Evolutionary conservation across 257 asterid genomes (phyloP).

Genomic region (Ligustrum vulgare): DNA sequence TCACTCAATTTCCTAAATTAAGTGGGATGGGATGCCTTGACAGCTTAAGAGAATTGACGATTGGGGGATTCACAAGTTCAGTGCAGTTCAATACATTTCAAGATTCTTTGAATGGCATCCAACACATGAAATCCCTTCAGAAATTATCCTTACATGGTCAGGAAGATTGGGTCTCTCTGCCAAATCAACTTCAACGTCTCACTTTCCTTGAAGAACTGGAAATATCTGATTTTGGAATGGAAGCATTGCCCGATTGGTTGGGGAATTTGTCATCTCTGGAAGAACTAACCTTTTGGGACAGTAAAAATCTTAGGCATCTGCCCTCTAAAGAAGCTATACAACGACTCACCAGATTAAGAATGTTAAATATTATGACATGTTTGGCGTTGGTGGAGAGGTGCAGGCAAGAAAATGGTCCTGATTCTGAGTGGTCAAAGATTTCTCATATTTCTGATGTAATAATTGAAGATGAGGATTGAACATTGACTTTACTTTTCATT

Average conservation of each 20-base stretch:
- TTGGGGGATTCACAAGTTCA: slow-evolving; percentile 5
- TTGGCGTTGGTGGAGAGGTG: too few relatives aligned
- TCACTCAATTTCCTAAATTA: background rate
- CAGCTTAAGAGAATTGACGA: background rate
- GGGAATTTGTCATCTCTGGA: slow-evolving; percentile 19
- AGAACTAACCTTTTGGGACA: background rate
- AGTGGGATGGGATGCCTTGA: background rate
- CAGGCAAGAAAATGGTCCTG: too few relatives aligned
- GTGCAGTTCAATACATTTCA: slow-evolving; percentile 8
- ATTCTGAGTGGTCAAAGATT: too few relatives aligned
- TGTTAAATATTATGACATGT: too few relatives aligned
- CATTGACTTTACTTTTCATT: too few relatives aligned
- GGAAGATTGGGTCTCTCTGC: slow-evolving; percentile 15
- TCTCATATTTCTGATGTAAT: too few relatives aligned
- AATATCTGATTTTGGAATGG: background rate
- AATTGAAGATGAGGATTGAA: too few relatives aligned
- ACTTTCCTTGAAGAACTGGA: background rate
- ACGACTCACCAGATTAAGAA: too few relatives aligned
- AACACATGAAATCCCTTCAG: background rate
- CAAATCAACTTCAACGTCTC: slow-evolving; percentile 18
- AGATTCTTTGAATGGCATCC: slow-evolving; percentile 3
- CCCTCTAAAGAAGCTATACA: too few relatives aligned
- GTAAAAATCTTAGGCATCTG: too few relatives aligned
- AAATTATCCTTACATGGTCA: accelerated
- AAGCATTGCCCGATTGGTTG: slow-evolving; percentile 28